A percentile compares a stretch with the other conserved stretches of the same genome.
Conservation (phyloP, 495 filamentous ascomycete species). For the Aspergillus kassunensis region DNA sequence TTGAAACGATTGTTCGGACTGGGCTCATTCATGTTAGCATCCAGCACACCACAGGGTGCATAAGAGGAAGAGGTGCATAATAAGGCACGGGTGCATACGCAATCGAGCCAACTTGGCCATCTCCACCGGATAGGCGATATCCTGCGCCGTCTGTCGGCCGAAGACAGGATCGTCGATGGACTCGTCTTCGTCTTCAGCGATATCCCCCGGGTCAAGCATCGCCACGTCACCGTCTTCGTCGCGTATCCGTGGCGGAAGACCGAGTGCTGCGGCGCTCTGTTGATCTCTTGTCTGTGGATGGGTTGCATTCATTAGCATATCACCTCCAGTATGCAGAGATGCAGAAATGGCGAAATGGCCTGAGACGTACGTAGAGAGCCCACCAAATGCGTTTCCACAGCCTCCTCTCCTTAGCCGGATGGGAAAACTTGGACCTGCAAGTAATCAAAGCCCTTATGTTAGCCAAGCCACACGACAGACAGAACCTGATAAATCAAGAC, state of each 20-base stretch:
- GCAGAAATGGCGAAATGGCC: too few species aligned
- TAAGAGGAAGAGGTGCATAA: background rate
- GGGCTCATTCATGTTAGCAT: too few species aligned
- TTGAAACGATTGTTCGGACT: slow-evolving; percentile 41
- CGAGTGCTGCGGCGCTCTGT: slow-evolving; percentile 37
- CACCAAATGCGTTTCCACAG: slow-evolving; percentile 48
- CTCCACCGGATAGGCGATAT: slow-evolving; percentile 39
- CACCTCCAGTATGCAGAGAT: too few species aligned
- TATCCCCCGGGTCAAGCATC: slow-evolving; percentile 34
- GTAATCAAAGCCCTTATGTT: slow-evolving; percentile 7
- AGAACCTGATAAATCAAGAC: background rate
- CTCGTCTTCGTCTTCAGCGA: slow-evolving; percentile 31
- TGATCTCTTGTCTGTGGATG: slow-evolving; percentile 34
- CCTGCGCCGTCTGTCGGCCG: slow-evolving; percentile 23
- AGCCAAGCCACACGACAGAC: background rate
- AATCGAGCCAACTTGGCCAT: slow-evolving; percentile 39
- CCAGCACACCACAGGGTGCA: too few species aligned
- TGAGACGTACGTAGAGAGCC: slow-evolving; percentile 41
- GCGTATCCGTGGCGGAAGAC: slow-evolving; percentile 37
- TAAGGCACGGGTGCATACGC: slow-evolving; percentile 20
- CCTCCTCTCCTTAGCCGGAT: slow-evolving; percentile 27
- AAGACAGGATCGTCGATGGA: slow-evolving; percentile 25
- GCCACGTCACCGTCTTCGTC: slow-evolving; percentile 46
- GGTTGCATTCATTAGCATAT: too few species aligned
- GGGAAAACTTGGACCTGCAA: slow-evolving; percentile 35